Evolutionary conservation across 2,329 filamentous ascomycete species (phyloP).

Genomic region (Mariannaea sp.): DNA sequence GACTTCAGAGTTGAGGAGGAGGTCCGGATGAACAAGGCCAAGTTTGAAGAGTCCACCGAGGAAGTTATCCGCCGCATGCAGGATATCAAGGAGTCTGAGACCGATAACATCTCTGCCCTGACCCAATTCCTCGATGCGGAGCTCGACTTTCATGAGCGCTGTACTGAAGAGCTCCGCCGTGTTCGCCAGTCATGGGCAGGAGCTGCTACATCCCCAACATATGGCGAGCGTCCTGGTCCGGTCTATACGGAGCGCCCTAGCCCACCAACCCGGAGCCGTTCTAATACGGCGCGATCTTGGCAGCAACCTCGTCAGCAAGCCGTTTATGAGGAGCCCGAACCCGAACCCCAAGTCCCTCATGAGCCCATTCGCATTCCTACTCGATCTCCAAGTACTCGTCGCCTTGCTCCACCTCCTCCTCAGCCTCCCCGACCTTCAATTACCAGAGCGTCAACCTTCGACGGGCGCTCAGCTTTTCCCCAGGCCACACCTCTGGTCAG

Average conservation of each 20-base stretch:
- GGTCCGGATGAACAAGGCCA: slow-evolving; percentile 85
- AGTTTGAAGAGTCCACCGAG: slow-evolving; percentile 94
- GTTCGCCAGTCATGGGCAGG: slow-evolving; percentile 53
- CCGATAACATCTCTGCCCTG: slow-evolving; percentile 80
- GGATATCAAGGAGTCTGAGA: slow-evolving; percentile 92
- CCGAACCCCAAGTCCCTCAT: slow-evolving; percentile 36
- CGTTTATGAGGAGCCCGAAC: slow-evolving; percentile 43
- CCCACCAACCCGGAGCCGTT: slow-evolving; percentile 44
- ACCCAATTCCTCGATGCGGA: slow-evolving; percentile 85
- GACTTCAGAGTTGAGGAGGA: slow-evolving; percentile 95
- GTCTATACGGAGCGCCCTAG: slow-evolving; percentile 3
- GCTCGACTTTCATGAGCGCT: slow-evolving; percentile 88
- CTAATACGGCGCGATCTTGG: slow-evolving; percentile 55
- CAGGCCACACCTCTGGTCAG: slow-evolving; percentile 32
- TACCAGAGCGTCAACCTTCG: slow-evolving; percentile 47
- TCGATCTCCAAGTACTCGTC: slow-evolving; percentile 45
- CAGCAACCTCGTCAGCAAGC: slow-evolving; percentile 44
- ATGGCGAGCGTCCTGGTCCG: slow-evolving; percentile 19
- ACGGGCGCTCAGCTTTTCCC: slow-evolving; percentile 29
- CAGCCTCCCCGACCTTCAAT: slow-evolving; percentile 46
- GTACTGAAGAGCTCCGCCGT: slow-evolving; percentile 76
- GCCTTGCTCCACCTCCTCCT: slow-evolving; percentile 42
- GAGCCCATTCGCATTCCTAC: slow-evolving; percentile 50
- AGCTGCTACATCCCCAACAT: slow-evolving; percentile 31
- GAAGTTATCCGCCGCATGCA: slow-evolving; percentile 92